A percentile compares a stretch with the other conserved stretches of the same genome.
Conservation (phyloP, 306 rosid genomes). For the Casuarina glauca region DNA sequence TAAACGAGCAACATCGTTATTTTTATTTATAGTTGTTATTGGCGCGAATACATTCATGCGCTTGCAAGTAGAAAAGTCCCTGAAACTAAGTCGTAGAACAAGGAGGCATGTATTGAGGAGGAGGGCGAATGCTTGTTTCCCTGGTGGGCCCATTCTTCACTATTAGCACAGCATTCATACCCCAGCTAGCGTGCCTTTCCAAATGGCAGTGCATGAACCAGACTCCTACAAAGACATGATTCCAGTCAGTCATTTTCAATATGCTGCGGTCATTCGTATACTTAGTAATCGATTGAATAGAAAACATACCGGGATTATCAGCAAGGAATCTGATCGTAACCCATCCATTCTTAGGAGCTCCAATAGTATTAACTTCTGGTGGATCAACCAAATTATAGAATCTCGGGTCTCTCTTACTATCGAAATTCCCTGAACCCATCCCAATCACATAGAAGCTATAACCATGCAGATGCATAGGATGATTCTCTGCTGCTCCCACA, state of each 20-base stretch:
- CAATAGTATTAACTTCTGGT: conserved; percentile 26
- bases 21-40: too few species aligned
- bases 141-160: conserved; percentile 8
- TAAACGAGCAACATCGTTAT: too few species aligned
- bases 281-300: too few species aligned
- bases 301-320: conserved; percentile 30
- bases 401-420: neutral
- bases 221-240: neutral
- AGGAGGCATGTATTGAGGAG: conserved; percentile 11
- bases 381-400: conserved; percentile 36
- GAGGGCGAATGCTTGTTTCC: conserved; percentile 9
- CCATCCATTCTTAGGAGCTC: conserved; percentile 38
- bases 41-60: neutral
- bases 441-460: conserved; percentile 37
- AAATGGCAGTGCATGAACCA: conserved; percentile 12
- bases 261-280: too few species aligned
- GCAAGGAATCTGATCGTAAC: conserved; percentile 27
- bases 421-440: conserved; percentile 30
- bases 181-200: conserved; percentile 15
- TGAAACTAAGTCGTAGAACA: neutral
- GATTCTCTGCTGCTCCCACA: conserved; percentile 23
- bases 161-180: neutral
- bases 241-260: neutral
- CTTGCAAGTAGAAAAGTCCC: neutral
- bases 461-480: conserved; percentile 30